Evolutionary conservation across 257 asterid species (phyloP), one percentile per base, ranked within the genome.

Genomic region (Knoxia roxburghii): DNA sequence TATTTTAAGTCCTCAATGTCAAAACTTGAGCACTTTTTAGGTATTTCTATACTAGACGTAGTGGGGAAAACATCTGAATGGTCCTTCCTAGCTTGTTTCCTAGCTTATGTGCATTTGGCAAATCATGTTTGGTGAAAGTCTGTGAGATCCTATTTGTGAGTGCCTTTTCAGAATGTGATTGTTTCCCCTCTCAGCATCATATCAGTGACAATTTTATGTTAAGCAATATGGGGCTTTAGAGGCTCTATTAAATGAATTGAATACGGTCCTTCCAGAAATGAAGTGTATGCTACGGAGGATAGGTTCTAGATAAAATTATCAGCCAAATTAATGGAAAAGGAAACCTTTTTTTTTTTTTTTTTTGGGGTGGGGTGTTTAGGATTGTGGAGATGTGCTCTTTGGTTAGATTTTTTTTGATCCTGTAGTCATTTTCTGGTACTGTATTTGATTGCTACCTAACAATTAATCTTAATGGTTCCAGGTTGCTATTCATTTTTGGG

Each of bases 401-500:
- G 43, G 24, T 45, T 43, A 2, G 26, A 37, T 48, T 46, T 5
- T 45, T 45, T 3, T 37, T 40, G 10, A 13, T 46, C 23, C 7
- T 10, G 40, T 17, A 30, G 15, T 32, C 15, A 58, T 30, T 1
- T 29, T 20, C 20, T 10, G 12, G 17, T 20, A 49, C 10, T 3
- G 27, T 24, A 29, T 48, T 18, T 18, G 33, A 20, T 43, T 52
- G 33, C 24, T 43, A 33, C 49, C 43, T 56, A 48, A 51, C 35
- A 37, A 30, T n/a, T 17, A 52, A 9, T 46, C 33, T 27, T 49
- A 37, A 46, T 72, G 39, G 20, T 78, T 81, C 55, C 88, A 90
- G 97, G 96, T 81, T 75, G 90, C 87, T 64, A 93, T 88, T 79
- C 97, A 94, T 86, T 94, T 88, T 74, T 94, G 96, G 96, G 97